Percentiles rank a stretch among this genome's conserved stretches.
Conservation (phyloP, 345 rosid species). For the Salix koriyanagi region DNA sequence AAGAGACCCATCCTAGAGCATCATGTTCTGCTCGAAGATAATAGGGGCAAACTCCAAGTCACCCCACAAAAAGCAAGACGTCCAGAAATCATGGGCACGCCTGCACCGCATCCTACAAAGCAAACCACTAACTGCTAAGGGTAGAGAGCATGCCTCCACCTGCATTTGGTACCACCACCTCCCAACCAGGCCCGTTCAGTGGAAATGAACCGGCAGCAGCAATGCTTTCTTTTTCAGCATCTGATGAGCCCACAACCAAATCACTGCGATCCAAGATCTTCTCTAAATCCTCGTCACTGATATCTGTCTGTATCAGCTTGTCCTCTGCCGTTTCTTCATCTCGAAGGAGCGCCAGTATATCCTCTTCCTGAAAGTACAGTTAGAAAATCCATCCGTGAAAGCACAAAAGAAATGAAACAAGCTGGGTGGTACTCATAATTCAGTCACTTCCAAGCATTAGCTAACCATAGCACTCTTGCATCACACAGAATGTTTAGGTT, state of each 20-base stretch:
- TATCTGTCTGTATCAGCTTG: constrained; percentile 78
- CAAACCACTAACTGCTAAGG: constrained; percentile 48
- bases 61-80: neutral
- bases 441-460: neutral
- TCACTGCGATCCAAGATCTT: constrained; percentile 72
- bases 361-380: constrained; percentile 62
- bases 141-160: constrained; percentile 77
- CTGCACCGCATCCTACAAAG: neutral
- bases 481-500: neutral
- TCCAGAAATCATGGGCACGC: neutral
- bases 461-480: neutral
- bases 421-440: neutral
- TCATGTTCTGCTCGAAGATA: neutral
- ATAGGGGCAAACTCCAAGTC: neutral
- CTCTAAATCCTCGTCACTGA: constrained; percentile 73
- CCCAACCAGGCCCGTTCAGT: constrained; percentile 95
- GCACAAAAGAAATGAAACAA: neutral
- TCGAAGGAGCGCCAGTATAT: constrained; percentile 59
- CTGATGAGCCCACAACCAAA: constrained; percentile 30
- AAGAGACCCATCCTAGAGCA: neutral
- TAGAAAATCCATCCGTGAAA: neutral
- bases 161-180: constrained; percentile 73
- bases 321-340: constrained; percentile 88
- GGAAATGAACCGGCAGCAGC: constrained; percentile 36
- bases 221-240: constrained; percentile 20